Percentiles rank a stretch among this genome's conserved stretches.
These are phyloP conservation scores for Phyllachora maydis DNA, from an alignment of 2,329 filamentous ascomycete genomes.

Conservation along the genomic window DNA sequence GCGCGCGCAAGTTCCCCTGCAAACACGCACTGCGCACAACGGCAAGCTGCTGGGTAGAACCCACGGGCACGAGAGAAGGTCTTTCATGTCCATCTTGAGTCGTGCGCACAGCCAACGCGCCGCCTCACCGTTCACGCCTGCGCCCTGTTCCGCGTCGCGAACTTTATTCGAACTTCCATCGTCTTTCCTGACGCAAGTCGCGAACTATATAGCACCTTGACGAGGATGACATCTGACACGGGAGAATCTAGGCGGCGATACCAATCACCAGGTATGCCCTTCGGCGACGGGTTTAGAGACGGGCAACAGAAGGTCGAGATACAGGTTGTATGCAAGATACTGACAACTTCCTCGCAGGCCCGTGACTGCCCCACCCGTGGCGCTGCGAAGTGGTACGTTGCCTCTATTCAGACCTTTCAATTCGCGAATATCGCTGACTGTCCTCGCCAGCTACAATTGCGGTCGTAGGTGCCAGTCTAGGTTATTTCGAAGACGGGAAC, in stretches of 20 bases:
- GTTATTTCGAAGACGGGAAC: too few species aligned
- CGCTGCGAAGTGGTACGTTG: conserved; percentile 56
- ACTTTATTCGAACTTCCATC: too few species aligned
- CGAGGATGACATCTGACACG: conserved; percentile 12
- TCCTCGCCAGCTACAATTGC: conserved; percentile 51
- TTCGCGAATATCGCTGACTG: conserved; percentile 4
- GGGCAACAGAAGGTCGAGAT: conserved; percentile 4
- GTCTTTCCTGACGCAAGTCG: too few species aligned
- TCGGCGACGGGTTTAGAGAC: conserved; percentile 5
- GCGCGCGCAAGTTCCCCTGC: too few species aligned
- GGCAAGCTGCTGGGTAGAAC: too few species aligned
- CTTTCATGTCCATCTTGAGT: too few species aligned
- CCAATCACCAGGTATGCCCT: conserved; percentile 51
- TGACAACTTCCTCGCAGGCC: conserved; percentile 29
- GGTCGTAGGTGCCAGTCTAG: conserved; percentile 33
- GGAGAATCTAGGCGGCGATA: conserved; percentile 40
- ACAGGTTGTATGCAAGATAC: conserved; percentile 4
- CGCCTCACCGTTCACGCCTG: too few species aligned
- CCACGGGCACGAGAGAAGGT: too few species aligned
- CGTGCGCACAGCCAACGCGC: too few species aligned
- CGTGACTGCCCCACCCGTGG: conserved; percentile 75
- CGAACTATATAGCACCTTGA: too few species aligned
- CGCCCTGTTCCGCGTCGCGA: too few species aligned
- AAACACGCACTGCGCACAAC: too few species aligned
- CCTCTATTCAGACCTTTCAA: conserved; percentile 1